Percentiles rank a stretch among this genome's conserved stretches.
Evolutionary conservation across 139 green algal genomes (phyloP).

Genomic region (Auxenochlorella pyrenoidosa): DNA sequence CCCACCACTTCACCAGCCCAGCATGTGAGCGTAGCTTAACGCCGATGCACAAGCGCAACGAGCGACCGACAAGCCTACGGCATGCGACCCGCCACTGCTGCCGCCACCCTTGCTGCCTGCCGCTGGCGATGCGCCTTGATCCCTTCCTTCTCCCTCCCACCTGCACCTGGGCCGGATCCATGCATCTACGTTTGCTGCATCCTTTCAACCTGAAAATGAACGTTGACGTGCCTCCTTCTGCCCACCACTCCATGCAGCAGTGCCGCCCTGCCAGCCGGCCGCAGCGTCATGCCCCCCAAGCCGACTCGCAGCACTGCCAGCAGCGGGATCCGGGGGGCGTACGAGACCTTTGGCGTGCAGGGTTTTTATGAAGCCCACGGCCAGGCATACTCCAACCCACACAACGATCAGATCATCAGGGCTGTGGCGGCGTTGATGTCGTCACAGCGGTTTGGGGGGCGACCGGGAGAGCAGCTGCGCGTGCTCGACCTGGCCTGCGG

Average conservation of each 20-base stretch:
- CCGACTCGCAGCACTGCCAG: not conserved
- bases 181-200: not conserved
- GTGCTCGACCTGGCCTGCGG: conserved; percentile 13
- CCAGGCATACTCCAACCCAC: not conserved
- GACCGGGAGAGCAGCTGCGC: not conserved
- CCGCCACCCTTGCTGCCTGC: no score
- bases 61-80: no score
- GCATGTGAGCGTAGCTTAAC: no score
- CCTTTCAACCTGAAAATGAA: no score
- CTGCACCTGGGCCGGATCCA: no score
- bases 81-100: no score
- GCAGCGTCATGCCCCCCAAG: not conserved
- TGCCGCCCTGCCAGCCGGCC: not conserved
- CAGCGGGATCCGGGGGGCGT: conserved; percentile 3
- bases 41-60: no score
- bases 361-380: not conserved
- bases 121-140: no score
- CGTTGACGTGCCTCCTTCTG: no score
- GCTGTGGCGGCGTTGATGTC: not conserved
- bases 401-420: conserved; percentile 5
- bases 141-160: no score
- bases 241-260: not conserved
- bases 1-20: no score
- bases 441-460: not conserved
- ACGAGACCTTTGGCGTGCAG: conserved; percentile 9